phyloP scores from a whole-genome alignment of 306 rosid species.

The Luffa acutangula region DNA sequence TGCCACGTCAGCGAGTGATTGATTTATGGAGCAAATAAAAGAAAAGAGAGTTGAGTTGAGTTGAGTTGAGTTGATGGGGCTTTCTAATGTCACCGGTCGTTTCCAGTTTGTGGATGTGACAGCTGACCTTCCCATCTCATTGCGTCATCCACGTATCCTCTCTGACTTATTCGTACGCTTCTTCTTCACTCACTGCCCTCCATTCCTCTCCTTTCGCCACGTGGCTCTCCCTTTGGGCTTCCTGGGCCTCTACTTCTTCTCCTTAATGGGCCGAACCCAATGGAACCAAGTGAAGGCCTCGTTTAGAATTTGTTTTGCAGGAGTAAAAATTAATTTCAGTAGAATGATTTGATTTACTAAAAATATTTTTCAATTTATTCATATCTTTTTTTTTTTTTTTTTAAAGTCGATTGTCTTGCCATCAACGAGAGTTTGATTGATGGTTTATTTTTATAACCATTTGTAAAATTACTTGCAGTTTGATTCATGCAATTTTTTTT shows the following conservation, averaged over 20 bases:
- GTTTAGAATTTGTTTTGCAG: too few species aligned
- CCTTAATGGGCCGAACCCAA: too few species aligned
- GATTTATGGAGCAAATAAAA: not conserved
- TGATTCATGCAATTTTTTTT: too few species aligned
- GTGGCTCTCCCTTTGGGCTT: not conserved
- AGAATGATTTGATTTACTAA: too few species aligned
- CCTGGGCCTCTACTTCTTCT: not conserved
- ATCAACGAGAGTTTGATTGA: too few species aligned
- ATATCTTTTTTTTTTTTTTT: too few species aligned
- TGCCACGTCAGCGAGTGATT: constrained; percentile 19
- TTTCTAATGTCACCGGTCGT: constrained; percentile 23
- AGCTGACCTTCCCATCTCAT: constrained; percentile 9
- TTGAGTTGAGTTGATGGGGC: constrained; percentile 4
- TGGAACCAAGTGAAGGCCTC: too few species aligned
- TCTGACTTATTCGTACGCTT: constrained; percentile 5
- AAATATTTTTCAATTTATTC: too few species aligned
- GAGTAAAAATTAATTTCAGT: too few species aligned
- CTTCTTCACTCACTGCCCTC: not conserved
- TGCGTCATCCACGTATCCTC: constrained; percentile 27
- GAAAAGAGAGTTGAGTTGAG: not conserved
- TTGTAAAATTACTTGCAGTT: too few species aligned
- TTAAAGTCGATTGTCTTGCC: too few species aligned
- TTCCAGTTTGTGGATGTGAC: constrained; percentile 22
- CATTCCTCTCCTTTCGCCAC: not conserved
- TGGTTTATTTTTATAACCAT: too few species aligned